Conservation (phyloP, 2,329 filamentous ascomycete species). For the Colletotrichum falcatum region DNA sequence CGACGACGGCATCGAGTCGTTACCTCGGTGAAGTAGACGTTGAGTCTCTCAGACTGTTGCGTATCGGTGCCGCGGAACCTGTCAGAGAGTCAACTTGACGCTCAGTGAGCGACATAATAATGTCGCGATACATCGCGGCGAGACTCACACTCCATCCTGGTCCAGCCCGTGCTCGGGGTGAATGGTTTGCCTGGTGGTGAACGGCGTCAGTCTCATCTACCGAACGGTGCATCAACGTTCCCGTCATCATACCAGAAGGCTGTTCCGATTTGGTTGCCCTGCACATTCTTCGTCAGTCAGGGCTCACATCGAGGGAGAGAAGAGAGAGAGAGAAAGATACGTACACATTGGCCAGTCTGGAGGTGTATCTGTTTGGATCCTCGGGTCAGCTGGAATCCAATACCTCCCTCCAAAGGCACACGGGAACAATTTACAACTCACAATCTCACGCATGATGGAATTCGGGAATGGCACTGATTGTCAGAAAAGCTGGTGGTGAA, state of each 20-base stretch:
- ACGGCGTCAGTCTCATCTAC: conserved; percentile 52
- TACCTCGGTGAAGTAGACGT: conserved; percentile 94
- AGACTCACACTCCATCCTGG: conserved; percentile 89
- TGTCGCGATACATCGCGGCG: too few species aligned
- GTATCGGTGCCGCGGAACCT: conserved; percentile 98
- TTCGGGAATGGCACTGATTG: background rate
- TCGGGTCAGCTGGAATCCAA: conserved; percentile 61
- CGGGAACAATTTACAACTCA: conserved; percentile 44
- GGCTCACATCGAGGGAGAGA: too few species aligned
- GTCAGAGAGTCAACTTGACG: conserved; percentile 42
- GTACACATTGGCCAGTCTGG: conserved; percentile 98
- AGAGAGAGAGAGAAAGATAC: conserved; percentile 51
- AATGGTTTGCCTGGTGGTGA: conserved; percentile 75
- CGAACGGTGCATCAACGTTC: background rate
- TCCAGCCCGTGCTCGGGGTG: conserved; percentile 96
- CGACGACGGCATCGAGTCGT: background rate
- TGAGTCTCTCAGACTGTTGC: conserved; percentile 99
- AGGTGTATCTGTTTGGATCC: conserved; percentile 86
- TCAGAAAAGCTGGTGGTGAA: conserved; percentile 11
- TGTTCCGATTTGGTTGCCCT: conserved; percentile 99
- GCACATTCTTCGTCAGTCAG: conserved; percentile 43
- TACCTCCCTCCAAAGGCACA: conserved; percentile 40
- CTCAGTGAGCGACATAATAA: too few species aligned
- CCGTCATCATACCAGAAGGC: conserved; percentile 84
- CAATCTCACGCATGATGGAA: conserved; percentile 44